Evolutionary conservation across 805 yeast genomes (phyloP).

Genomic region (Candida bentonensis): DNA sequence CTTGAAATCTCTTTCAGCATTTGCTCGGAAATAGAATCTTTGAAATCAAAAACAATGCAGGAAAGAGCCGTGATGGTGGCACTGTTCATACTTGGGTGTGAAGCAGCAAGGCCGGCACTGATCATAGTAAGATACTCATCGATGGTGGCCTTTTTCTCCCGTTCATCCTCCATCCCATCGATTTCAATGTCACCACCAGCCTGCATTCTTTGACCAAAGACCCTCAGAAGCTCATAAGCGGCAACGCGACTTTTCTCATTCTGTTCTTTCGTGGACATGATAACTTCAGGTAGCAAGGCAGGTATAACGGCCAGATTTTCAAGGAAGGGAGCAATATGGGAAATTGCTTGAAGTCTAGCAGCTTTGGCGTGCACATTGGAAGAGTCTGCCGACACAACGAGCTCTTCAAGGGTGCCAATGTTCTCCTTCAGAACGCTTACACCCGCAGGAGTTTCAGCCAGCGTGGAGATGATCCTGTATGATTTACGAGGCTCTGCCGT

Average conservation of each 20-base stretch:
- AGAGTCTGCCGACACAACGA: conserved; percentile 33
- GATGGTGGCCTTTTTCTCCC: conserved; percentile 55
- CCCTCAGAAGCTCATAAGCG: conserved; percentile 60
- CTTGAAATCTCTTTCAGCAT: conserved; percentile 62
- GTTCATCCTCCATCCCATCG: conserved; percentile 53
- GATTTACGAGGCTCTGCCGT: conserved; percentile 64
- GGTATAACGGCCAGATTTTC: conserved; percentile 67
- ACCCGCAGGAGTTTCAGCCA: conserved; percentile 61
- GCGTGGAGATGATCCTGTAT: conserved; percentile 49
- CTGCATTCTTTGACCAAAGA: conserved; percentile 68
- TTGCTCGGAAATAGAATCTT: conserved; percentile 43
- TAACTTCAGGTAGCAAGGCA: conserved; percentile 69
- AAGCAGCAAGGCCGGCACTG: conserved; percentile 91
- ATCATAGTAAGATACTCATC: conserved; percentile 84
- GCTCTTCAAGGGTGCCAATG: conserved; percentile 43
- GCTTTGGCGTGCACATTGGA: conserved; percentile 68
- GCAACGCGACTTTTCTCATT: conserved; percentile 83
- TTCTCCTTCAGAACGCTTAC: conserved; percentile 36
- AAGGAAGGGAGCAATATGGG: conserved; percentile 46
- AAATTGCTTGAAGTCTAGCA: conserved; percentile 58
- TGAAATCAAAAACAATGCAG: conserved; percentile 77
- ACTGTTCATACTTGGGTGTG: conserved; percentile 88
- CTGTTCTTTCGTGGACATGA: conserved; percentile 78
- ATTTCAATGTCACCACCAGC: conserved; percentile 51
- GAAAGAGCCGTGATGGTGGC: conserved; percentile 90